Conservation (phyloP, 148 eudicot genomes). For the Persicaria tinctoria region DNA sequence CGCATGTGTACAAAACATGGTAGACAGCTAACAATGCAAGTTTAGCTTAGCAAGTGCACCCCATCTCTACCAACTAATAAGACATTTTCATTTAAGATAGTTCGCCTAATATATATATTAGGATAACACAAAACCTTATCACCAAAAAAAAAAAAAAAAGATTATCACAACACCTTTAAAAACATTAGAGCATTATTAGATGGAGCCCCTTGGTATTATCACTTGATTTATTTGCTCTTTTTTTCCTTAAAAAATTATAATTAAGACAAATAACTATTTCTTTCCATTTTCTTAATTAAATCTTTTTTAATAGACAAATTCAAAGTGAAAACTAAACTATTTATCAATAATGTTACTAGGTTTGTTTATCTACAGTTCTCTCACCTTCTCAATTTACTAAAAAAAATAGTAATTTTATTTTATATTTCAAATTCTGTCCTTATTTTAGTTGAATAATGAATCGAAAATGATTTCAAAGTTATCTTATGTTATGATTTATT, state of each 20-base stretch:
- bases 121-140: background rate
- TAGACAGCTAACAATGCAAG: background rate
- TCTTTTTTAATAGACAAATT: background rate
- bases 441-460: too few species aligned
- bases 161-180: background rate
- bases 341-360: too few species aligned
- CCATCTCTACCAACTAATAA: background rate
- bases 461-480: too few species aligned
- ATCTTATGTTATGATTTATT: too few species aligned
- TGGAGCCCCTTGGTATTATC: background rate
- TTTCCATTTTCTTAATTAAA: background rate
- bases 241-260: too few species aligned
- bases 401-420: too few species aligned
- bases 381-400: too few species aligned
- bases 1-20: conserved; percentile 9
- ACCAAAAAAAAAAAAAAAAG: too few species aligned
- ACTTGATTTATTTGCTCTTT: too few species aligned
- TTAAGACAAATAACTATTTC: background rate
- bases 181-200: background rate
- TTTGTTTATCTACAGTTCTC: too few species aligned
- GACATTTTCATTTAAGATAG: background rate
- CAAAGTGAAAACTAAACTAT: too few species aligned
- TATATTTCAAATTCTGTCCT: too few species aligned
- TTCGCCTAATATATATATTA: background rate
- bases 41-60: background rate